phyloP scores from a whole-genome alignment of 306 rosid species.

The Begonia peltatifolia region DNA sequence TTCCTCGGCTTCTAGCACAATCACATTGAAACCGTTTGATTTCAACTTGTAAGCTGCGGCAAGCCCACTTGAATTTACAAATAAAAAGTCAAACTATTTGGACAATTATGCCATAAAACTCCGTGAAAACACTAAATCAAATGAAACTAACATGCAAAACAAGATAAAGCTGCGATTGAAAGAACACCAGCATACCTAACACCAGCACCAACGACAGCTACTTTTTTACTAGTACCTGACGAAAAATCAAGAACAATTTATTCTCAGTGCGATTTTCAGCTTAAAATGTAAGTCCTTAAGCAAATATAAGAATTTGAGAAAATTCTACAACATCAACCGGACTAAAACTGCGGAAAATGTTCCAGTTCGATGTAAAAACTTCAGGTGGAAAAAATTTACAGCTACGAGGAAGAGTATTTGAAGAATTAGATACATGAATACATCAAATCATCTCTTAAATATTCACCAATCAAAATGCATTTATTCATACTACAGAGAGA shows the following conservation, averaged over 20 bases:
- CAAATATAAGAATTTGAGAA: too few species aligned
- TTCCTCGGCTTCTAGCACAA: constrained; percentile 68
- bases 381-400: too few species aligned
- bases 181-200: constrained; percentile 38
- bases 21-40: constrained; percentile 60
- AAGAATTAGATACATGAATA: too few species aligned
- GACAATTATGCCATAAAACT: neutral
- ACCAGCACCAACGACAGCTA: constrained; percentile 90
- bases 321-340: too few species aligned
- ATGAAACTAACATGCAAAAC: neutral
- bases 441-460: too few species aligned
- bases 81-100: constrained; percentile 1
- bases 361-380: too few species aligned
- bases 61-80: constrained; percentile 49
- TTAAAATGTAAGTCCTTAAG: neutral
- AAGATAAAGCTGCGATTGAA: neutral
- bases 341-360: too few species aligned
- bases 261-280: neutral
- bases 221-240: constrained; percentile 58
- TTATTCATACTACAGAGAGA: neutral
- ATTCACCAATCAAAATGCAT: neutral
- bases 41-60: constrained; percentile 90
- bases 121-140: neutral
- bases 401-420: too few species aligned
- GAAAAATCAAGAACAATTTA: neutral